These are phyloP conservation scores for Cyphellophora europaea DNA, from an alignment of 2,329 filamentous ascomycete species.

Conservation along the genomic window DNA sequence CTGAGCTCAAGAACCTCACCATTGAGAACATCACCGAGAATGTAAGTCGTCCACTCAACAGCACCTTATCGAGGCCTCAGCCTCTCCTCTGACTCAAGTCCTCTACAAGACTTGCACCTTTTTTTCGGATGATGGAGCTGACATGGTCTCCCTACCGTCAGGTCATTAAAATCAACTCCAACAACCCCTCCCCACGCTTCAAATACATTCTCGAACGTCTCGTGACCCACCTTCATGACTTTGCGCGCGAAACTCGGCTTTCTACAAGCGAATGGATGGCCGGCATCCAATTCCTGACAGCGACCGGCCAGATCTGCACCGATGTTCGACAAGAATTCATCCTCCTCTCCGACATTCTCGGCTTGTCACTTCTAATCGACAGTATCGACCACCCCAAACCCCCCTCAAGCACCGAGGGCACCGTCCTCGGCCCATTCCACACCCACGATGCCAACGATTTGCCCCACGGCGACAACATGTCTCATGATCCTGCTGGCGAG, in stretches of 20 bases:
- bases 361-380: conserved; percentile 71
- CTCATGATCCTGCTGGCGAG: conserved; percentile 59
- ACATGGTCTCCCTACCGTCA: too few species aligned
- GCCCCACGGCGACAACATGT: conserved; percentile 51
- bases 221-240: conserved; percentile 72
- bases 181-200: conserved; percentile 54
- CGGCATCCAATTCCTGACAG: conserved; percentile 61
- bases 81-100: too few species aligned
- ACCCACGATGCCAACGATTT: conserved; percentile 60
- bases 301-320: conserved; percentile 62
- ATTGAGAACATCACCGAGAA: conserved; percentile 25
- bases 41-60: too few species aligned
- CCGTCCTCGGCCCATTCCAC: conserved; percentile 74
- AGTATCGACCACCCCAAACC: conserved; percentile 78
- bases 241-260: conserved; percentile 67
- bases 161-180: conserved; percentile 59
- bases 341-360: conserved; percentile 69
- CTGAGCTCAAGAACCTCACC: conserved; percentile 24
- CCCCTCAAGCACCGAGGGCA: conserved; percentile 60
- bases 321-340: conserved; percentile 62
- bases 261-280: conserved; percentile 72
- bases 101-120: too few species aligned
- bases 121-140: too few species aligned
- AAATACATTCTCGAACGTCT: conserved; percentile 65
- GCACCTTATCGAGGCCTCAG: too few species aligned